These are phyloP conservation scores for Apiospora aurea DNA, from an alignment of 2,329 filamentous ascomycete species.

Conservation along the genomic window DNA sequence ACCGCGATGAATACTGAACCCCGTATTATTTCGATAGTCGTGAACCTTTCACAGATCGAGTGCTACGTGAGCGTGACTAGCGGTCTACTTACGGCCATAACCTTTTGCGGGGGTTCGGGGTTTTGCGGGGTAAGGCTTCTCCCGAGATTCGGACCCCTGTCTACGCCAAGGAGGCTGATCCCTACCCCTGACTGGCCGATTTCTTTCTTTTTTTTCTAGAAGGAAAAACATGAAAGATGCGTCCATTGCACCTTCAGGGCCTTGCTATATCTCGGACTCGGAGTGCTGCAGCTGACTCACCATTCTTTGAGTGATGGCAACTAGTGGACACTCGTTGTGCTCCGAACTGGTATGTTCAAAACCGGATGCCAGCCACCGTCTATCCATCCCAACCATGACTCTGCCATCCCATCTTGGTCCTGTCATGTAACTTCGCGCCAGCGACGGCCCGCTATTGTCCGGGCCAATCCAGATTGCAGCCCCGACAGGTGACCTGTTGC, in stretches of 20 bases:
- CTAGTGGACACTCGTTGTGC: not conserved
- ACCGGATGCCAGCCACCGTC: not conserved
- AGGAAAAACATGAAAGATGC: not conserved
- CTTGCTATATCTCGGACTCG: not conserved
- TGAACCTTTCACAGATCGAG: not conserved
- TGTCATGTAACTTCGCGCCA: not conserved
- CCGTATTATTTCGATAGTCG: not conserved
- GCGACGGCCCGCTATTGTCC: conserved; percentile 4
- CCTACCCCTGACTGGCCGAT: not conserved
- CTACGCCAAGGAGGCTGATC: not conserved
- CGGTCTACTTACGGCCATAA: too few relatives aligned
- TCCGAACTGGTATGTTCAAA: not conserved
- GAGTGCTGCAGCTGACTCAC: too few relatives aligned
- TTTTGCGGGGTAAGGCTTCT: not conserved
- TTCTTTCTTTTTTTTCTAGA: not conserved
- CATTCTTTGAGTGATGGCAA: not conserved
- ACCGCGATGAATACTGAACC: not conserved
- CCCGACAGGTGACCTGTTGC: not conserved
- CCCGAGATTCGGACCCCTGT: not conserved
- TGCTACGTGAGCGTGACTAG: not conserved
- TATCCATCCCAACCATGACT: not conserved
- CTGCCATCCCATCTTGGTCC: not conserved
- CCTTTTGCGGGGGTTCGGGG: not conserved
- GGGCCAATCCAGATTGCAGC: not conserved
- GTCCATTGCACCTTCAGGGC: not conserved